A percentile compares a stretch with the other conserved stretches of the same genome.
Evolutionary conservation across 805 yeast genomes (phyloP).

Genomic region (Alloascoidea africana): DNA sequence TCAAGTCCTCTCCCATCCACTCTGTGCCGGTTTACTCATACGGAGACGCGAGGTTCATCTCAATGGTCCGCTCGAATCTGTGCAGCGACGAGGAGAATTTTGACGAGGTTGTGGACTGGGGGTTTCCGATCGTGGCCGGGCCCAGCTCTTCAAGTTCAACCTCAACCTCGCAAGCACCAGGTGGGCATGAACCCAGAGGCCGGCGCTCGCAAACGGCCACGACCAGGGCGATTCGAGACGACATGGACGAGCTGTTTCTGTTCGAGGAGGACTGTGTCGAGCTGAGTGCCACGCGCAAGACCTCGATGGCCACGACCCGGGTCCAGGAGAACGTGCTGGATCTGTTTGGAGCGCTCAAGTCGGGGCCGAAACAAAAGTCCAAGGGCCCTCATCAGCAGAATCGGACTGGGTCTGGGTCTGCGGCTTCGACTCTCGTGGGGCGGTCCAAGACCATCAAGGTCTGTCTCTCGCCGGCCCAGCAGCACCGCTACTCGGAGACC

Average conservation of each 20-base stretch:
- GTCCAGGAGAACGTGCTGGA: neutral
- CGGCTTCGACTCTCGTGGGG: neutral
- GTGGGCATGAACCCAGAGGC: too few relatives aligned
- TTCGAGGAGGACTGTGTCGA: too few relatives aligned
- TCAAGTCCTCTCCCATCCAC: neutral
- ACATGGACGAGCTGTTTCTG: neutral
- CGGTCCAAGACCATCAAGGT: neutral
- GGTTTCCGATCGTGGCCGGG: neutral
- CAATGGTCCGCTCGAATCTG: neutral
- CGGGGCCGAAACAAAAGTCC: neutral
- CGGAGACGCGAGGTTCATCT: neutral
- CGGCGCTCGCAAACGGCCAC: neutral
- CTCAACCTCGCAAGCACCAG: neutral
- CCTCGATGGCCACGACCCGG: neutral
- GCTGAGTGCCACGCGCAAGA: too few relatives aligned
- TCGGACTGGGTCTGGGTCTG: too few relatives aligned
- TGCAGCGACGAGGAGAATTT: slow-evolving; percentile 1
- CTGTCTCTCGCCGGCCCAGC: neutral
- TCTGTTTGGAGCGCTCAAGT: neutral
- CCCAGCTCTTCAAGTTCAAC: neutral
- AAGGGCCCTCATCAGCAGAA: neutral
- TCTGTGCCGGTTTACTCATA: neutral
- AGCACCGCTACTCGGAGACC: neutral
- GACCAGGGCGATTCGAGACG: neutral
- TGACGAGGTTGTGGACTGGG: neutral